Evolutionary conservation across 2,329 filamentous ascomycete genomes (phyloP), one percentile per base, ranked within the genome.

Genomic region (Ploettnerulaceae sp.): DNA sequence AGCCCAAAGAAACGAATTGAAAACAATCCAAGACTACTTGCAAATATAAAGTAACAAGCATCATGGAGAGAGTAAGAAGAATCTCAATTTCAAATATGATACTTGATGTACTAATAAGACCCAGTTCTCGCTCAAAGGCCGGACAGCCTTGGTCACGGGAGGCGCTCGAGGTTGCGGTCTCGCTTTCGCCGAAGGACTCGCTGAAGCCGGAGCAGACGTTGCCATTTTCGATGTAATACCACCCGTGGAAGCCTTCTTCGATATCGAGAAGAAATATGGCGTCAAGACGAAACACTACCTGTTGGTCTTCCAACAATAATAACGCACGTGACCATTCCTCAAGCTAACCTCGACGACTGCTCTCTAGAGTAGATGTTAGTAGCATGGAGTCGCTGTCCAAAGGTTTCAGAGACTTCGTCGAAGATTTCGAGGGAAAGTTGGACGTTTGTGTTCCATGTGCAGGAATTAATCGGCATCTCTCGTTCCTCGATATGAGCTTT

Each of bases 211-310:
- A 2, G 70, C 69, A 6, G 60, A 72, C 47, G 60, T 72, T 12
- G 69, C 67, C 11, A 51, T 73, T 29, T 72, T 73, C 49, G 70
- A 75, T 50, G 57, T 73, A 11, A 69, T 72, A 40, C 61, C 65
- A 15, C 70, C 65, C 0, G 63, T 61, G 0, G 48, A 60, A 0
- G 66, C 57, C 7, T 71, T 73, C 34, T 55, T 67, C 33, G 61
- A 65, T 4, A 67, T 74, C 17, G 60, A 65, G 14, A 67, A 66
- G 20, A 65, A 67, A 3, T 68, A 63, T 42, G 64, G 66, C 6
- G 68, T 75, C 14, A 67, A 64, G 22, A 68, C 67, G 0, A 64
- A 62, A 11, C 63, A 66, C 37, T 73, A 73, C 61, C 25, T 31
- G 42, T 47, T 15, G 12, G 36, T 33, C 9, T 20, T 22, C 18